Conservation (phyloP, 139 green algal species). For the Chlamydomonas sphaeroides region DNA sequence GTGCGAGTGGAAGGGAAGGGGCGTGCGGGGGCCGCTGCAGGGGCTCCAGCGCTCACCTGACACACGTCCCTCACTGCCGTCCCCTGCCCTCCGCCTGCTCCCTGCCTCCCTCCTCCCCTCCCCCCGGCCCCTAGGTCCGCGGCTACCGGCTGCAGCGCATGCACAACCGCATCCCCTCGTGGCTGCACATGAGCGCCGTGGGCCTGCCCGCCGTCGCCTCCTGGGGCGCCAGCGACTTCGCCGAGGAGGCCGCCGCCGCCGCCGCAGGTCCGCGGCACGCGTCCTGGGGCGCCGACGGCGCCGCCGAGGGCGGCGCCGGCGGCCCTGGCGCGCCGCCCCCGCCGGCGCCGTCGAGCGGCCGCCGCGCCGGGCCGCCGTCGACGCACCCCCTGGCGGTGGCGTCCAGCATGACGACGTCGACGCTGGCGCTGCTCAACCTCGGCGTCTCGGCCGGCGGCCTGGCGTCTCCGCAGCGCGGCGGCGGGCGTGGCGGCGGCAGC, state of each 20-base stretch:
- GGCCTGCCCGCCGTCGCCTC: slow-evolving; percentile 42
- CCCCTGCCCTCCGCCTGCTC: too few species aligned
- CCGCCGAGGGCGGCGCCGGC: neutral
- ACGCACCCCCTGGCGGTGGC: slow-evolving; percentile 33
- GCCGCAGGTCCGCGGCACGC: too few species aligned
- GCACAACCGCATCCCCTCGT: slow-evolving; percentile 47
- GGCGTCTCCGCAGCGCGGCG: neutral
- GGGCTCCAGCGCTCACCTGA: neutral
- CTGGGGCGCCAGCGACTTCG: slow-evolving; percentile 46
- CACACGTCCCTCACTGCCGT: too few species aligned
- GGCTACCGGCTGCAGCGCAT: slow-evolving; percentile 36
- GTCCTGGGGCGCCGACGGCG: neutral
- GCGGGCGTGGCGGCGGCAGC: neutral
- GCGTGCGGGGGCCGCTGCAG: neutral
- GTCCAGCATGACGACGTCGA: slow-evolving; percentile 20
- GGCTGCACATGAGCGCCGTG: slow-evolving; percentile 51
- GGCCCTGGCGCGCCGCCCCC: neutral
- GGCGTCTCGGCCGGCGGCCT: neutral
- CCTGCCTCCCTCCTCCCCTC: neutral
- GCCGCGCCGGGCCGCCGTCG: neutral
- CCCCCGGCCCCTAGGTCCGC: slow-evolving; percentile 9
- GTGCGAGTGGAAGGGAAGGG: neutral
- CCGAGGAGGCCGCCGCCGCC: neutral
- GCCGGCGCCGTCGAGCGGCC: neutral
- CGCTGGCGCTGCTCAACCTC: slow-evolving; percentile 30